phyloP scores from a whole-genome alignment of 2,329 filamentous ascomycete species.

The Intubia oerlemansii region DNA sequence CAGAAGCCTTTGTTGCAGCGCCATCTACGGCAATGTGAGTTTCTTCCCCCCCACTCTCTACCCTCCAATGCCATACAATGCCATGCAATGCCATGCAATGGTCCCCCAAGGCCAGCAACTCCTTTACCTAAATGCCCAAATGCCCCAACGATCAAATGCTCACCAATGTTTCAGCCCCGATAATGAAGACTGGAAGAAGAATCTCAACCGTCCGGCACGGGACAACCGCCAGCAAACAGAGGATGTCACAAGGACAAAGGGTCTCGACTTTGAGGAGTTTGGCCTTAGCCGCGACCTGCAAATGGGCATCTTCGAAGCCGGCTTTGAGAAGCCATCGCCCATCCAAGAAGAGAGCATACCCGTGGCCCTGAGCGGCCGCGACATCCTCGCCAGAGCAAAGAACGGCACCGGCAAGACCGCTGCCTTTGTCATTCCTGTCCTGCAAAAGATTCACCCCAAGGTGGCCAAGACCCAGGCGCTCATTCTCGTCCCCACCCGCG shows the following conservation, averaged over 20 bases:
- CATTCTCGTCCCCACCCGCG: conserved; percentile 88
- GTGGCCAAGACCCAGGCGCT: conserved; percentile 90
- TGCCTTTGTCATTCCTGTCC: conserved; percentile 86
- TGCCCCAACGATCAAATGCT: too few species aligned
- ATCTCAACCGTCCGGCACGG: conserved; percentile 48
- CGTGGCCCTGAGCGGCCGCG: conserved; percentile 81
- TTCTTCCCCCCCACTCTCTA: too few species aligned
- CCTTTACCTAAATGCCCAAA: too few species aligned
- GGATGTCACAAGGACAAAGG: conserved; percentile 98
- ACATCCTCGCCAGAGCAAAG: conserved; percentile 90
- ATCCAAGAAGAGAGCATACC: conserved; percentile 99
- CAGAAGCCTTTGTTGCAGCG: too few species aligned
- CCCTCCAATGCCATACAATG: too few species aligned
- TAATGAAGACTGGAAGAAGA: conserved; percentile 69
- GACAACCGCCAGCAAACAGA: conserved; percentile 53
- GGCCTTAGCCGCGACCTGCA: conserved; percentile 83
- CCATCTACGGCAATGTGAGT: too few species aligned
- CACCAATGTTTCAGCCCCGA: too few species aligned
- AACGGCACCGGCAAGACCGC: conserved; percentile 98
- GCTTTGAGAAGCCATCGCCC: conserved; percentile 94
- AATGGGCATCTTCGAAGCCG: conserved; percentile 98
- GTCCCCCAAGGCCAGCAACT: too few species aligned
- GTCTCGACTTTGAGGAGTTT: conserved; percentile 94
- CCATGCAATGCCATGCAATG: too few species aligned
- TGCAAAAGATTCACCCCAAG: conserved; percentile 93